Evolutionary conservation across 1,284 basidiomycete species (phyloP), one percentile per base, ranked within the genome.

Genomic region (Xerocomus amazonicus): DNA sequence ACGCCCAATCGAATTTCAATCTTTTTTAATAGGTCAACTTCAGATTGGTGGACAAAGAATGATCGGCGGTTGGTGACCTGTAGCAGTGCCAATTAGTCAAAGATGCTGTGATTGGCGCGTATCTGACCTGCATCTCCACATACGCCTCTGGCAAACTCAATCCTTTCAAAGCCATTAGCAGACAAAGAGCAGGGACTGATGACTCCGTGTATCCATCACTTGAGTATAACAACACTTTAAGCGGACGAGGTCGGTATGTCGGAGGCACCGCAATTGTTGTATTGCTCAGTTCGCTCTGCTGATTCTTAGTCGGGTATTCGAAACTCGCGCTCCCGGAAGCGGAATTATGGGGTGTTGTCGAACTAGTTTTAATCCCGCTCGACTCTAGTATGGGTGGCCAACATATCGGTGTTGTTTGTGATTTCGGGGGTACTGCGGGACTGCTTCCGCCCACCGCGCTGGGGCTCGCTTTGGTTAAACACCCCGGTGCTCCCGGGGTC

Each of bases 1-100:
- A 57, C 55, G 69, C 74, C 56, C 47, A 62, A 65, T 44, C 81
- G 72, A 38, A 70, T 71, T 70, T 96, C 93, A 47, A 96, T 78
- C 48, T 79, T 76, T 57, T 82, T 76, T 56, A 98, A 72, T n/a
- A 96, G 66, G 0, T 78, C 77, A 45, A 95, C 70, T 68, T 97
- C 95, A 36, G 75, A 75, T 43, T 85, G 83, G 68, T 97, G 97
- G 44, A 98, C 90, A 60, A 97, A 98, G 75, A 99, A 99, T 65
- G 75, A 88, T 55, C 82, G 63, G 72, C 81, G 73, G 77, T 88
- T 78, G 73, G 78, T 78, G 67, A 87, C 77, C 62, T 80, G 27
- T 2, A 13, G 0, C 5, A 17, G 27, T 9, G 9, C 39, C 29
- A 43, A 29, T 51, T 23, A 52, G 45, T 43, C 34, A 31, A 45